Evolutionary conservation across 495 filamentous ascomycete genomes (phyloP), one percentile per base, ranked within the genome.

Genomic region (Penicillium paradoxum): DNA sequence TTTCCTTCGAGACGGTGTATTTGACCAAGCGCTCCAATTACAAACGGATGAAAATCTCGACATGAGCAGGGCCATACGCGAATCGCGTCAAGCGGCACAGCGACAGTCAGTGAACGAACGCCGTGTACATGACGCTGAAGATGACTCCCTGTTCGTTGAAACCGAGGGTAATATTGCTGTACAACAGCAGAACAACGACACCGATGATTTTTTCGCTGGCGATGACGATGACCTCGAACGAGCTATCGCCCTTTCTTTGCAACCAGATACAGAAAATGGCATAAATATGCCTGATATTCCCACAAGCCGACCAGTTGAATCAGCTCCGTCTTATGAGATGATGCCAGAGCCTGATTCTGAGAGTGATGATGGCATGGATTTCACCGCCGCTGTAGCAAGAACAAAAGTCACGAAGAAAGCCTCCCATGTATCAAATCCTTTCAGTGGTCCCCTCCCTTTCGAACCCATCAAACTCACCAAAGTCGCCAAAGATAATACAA

Each of bases 361-460:
- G 38, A 75, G 69, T 40, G 73, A 75, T 32, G 71, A 74, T 48
- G 71, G 65, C 13, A 60, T 77, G 58, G 73, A 78, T 45, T 75
- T 78, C 55, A 43, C 68, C 21, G 63, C 71, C 32, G 74, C 73
- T 21, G 48, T 78, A 27, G 69, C 71, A n/a, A 67, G 66, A 50
- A 70, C 74, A 5, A 73, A 68, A 32, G 62, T 67, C 40, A 51
- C 64, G 6, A 57, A 70, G 29, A 66, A 67, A 38, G 63, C 57
- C 15, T 40, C 65, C 9, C 24, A 38, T 2, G 4, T 53, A 13
- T 57, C 51, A 22, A 56, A 69, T 46, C 57, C 63, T 32, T 69
- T 95, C 63, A 79, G 80, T 60, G 92, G 92, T 0, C 89, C 91
- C 2, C 71, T 97, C 14, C 92, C 92, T 1, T 97, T 97, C 59